phyloP scores from a whole-genome alignment of 345 rosid genomes.

The Draba incana region DNA sequence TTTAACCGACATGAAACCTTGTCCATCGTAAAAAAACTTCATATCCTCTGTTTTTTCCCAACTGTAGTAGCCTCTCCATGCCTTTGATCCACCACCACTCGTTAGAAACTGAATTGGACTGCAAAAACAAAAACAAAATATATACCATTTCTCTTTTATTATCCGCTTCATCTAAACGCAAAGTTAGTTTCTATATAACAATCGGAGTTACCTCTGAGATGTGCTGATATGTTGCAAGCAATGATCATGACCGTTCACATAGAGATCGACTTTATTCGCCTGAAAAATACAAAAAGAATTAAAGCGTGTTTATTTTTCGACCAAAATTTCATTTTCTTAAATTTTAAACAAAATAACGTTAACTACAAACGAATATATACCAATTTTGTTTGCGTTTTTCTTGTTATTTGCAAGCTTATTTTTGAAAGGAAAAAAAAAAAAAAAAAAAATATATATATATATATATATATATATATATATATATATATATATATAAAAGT shows the following conservation, averaged over 20 bases:
- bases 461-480: too few relatives aligned
- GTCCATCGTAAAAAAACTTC: conserved; percentile 48
- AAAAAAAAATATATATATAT: too few relatives aligned
- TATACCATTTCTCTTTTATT: not conserved
- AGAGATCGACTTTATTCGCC: conserved; percentile 53
- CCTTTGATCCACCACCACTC: conserved; percentile 57
- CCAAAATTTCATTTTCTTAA: too few relatives aligned
- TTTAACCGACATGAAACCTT: conserved; percentile 48
- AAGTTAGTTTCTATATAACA: not conserved
- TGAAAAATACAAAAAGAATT: conserved; percentile 25
- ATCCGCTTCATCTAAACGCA: not conserved
- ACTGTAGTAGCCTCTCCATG: conserved; percentile 49
- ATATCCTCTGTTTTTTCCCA: conserved; percentile 31
- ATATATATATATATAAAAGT: too few relatives aligned
- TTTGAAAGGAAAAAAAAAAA: too few relatives aligned
- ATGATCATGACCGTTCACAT: conserved; percentile 66
- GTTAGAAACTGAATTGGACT: conserved; percentile 48
- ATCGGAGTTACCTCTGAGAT: conserved; percentile 47
- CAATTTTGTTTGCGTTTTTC: too few relatives aligned
- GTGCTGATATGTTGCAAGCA: conserved; percentile 58
- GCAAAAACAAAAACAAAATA: not conserved
- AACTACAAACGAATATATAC: too few relatives aligned
- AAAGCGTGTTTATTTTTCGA: too few relatives aligned
- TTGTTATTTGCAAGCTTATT: too few relatives aligned
- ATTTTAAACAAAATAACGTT: too few relatives aligned